Conservation (phyloP, 202 grass and related monocot species). For the Schoenoplectus triqueter region DNA sequence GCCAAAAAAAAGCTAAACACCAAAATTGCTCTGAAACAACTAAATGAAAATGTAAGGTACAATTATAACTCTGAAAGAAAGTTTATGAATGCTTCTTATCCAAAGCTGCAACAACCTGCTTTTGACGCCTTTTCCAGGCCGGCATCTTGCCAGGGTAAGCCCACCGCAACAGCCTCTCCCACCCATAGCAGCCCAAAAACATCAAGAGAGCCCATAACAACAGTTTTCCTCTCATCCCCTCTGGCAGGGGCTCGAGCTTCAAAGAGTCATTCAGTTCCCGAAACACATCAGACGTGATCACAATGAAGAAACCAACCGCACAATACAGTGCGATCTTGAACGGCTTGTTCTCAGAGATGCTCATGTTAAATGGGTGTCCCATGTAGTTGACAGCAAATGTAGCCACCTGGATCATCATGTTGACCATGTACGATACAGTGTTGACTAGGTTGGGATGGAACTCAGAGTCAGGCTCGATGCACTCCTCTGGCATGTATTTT, state of each 20-base stretch:
- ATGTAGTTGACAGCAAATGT: conserved; percentile 99
- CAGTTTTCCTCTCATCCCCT: conserved; percentile 86
- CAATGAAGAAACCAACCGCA: background rate
- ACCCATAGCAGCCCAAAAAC: conserved; percentile 91
- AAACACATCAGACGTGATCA: conserved; percentile 44
- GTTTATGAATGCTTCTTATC: conserved; percentile 73
- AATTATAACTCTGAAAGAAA: background rate
- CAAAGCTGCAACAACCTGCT: conserved; percentile 56
- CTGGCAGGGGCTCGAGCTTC: conserved; percentile 80
- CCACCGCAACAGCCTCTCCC: conserved; percentile 88
- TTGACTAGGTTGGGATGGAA: conserved; percentile 99
- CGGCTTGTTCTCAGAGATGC: conserved; percentile 93
- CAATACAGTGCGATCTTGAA: conserved; percentile 50
- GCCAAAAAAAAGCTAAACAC: conserved; percentile 14
- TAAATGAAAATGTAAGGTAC: conserved; percentile 8
- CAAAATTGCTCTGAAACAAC: conserved; percentile 28
- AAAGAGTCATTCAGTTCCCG: conserved; percentile 85
- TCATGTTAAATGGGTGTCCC: conserved; percentile 93
- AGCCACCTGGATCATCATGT: conserved; percentile 99
- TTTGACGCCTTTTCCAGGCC: conserved; percentile 80
- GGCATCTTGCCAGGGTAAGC: conserved; percentile 86
- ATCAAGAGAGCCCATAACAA: conserved; percentile 88
- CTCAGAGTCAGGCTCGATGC: conserved; percentile 85
- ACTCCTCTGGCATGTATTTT: conserved; percentile 96
- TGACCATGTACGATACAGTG: conserved; percentile 98